phyloP scores from a whole-genome alignment of 495 filamentous ascomycete genomes.

The Trichoderma gamsii region DNA sequence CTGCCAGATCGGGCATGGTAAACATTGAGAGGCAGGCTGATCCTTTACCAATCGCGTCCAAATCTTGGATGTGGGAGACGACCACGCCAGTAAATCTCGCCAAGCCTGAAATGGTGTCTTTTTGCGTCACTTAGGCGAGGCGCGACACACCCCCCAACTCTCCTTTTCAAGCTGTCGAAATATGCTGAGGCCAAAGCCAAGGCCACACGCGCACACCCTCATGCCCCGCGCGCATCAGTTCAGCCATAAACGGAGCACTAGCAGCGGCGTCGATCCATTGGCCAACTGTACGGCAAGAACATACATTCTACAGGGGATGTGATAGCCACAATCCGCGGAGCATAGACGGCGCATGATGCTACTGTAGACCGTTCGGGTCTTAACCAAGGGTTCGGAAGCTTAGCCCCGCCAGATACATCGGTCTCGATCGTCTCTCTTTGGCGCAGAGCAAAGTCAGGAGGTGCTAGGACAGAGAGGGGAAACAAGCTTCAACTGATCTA shows the following conservation, averaged over 20 bases:
- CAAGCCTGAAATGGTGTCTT: constrained; percentile 13
- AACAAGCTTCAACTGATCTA: constrained; percentile 7
- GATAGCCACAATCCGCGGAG: neutral
- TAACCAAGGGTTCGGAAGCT: neutral
- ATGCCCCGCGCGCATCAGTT: neutral
- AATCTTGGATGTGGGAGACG: neutral
- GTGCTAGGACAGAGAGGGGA: neutral
- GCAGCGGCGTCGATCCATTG: constrained; percentile 1
- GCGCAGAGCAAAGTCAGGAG: neutral
- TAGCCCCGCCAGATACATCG: constrained; percentile 2
- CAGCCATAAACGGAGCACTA: neutral
- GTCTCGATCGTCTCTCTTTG: neutral
- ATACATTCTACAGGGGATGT: neutral
- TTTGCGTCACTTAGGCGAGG: neutral
- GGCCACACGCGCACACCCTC: neutral
- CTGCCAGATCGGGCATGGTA: constrained; percentile 6
- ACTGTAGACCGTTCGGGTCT: neutral
- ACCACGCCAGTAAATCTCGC: neutral
- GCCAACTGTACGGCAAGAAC: neutral
- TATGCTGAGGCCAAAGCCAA: neutral
- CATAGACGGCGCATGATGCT: neutral
- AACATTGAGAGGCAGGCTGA: neutral
- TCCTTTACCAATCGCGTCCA: neutral
- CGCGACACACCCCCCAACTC: neutral
- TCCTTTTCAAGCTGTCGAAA: neutral